phyloP scores from a whole-genome alignment of 2,329 filamentous ascomycete species.

The Penicillium hesseltinei region DNA sequence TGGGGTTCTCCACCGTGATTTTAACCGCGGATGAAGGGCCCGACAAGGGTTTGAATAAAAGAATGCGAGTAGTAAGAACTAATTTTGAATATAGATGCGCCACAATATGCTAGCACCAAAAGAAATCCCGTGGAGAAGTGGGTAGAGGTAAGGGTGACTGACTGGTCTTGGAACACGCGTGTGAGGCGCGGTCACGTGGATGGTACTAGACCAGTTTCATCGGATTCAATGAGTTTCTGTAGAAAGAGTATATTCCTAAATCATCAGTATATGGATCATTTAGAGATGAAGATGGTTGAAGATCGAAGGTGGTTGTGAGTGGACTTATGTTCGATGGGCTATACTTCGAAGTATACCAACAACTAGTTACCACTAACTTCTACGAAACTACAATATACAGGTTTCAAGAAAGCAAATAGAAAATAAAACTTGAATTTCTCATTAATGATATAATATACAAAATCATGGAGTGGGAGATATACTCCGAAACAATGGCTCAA shows the following conservation, averaged over 20 bases:
- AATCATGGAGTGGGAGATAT: not conserved
- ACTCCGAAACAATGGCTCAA: not conserved
- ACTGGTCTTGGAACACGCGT: constrained; percentile 29
- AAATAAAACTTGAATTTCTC: not conserved
- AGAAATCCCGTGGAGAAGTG: not conserved
- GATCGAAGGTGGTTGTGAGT: not conserved
- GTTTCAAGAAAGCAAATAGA: not conserved
- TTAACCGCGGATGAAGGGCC: not conserved
- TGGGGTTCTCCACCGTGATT: constrained; percentile 4
- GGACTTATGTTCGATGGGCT: not conserved
- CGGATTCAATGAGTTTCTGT: not conserved
- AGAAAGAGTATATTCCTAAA: not conserved
- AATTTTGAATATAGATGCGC: not conserved
- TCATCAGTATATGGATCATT: not conserved
- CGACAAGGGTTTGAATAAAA: not conserved
- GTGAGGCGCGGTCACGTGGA: constrained; percentile 36
- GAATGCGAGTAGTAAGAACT: not conserved
- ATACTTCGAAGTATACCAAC: not conserved
- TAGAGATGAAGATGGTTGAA: not conserved
- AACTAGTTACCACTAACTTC: not conserved
- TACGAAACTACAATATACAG: not conserved
- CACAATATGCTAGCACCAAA: constrained; percentile 7
- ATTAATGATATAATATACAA: not conserved
- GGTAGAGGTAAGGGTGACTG: constrained; percentile 11
- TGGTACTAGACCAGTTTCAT: not conserved